phyloP scores from a whole-genome alignment of 2,329 filamentous ascomycete genomes.

The Xylariomycetidae sp. region DNA sequence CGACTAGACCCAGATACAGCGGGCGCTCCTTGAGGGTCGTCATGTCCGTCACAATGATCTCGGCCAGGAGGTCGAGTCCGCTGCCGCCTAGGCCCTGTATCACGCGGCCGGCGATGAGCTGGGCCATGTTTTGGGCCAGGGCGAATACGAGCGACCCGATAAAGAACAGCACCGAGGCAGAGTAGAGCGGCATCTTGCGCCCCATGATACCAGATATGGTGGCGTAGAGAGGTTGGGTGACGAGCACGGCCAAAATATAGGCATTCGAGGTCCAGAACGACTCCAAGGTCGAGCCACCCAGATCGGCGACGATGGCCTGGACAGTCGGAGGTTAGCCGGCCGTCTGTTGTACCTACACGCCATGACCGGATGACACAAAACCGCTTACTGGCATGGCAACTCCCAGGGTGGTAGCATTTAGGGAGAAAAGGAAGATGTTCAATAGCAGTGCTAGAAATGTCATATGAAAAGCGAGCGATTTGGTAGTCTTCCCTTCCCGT shows the following conservation, averaged over 20 bases:
- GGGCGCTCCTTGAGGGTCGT: constrained; percentile 6
- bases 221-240: constrained; percentile 16
- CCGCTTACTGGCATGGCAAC: no score
- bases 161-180: constrained; percentile 27
- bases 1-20: constrained; percentile 13
- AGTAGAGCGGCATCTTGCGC: constrained; percentile 22
- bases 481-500: no score
- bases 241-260: constrained; percentile 13
- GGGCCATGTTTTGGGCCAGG: background rate
- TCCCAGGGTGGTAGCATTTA: no score
- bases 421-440: no score
- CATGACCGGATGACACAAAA: no score
- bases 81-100: constrained; percentile 15
- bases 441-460: no score
- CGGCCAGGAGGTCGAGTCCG: constrained; percentile 5
- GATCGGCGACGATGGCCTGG: constrained; percentile 15
- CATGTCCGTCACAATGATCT: constrained; percentile 6
- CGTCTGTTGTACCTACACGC: no score
- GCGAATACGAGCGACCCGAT: constrained; percentile 38
- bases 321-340: no score
- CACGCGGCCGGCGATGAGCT: constrained; percentile 15
- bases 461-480: no score
- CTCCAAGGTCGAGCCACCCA: constrained; percentile 13
- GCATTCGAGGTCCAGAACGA: constrained; percentile 29
- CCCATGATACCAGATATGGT: constrained; percentile 23